Evolutionary conservation across 495 filamentous ascomycete genomes (phyloP).

Genomic region (Aspergillus kassunensis): DNA sequence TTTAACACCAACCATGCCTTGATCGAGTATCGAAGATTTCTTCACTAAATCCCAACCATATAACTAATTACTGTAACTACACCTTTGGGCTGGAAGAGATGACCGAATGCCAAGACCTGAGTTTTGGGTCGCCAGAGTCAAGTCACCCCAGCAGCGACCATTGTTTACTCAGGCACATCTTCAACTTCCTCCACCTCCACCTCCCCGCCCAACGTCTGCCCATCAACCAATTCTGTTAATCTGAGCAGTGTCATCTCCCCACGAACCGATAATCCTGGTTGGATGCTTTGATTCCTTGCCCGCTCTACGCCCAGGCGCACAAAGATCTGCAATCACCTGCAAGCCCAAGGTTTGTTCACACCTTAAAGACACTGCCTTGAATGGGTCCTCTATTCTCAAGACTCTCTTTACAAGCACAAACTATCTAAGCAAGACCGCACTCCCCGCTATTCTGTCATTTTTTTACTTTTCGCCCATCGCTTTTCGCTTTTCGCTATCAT

Average conservation of each 20-base stretch:
- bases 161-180: constrained; percentile 6
- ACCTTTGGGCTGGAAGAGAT: neutral
- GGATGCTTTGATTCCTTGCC: constrained; percentile 3
- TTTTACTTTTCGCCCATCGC: too few relatives aligned
- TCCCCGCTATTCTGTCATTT: too few relatives aligned
- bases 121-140: constrained; percentile 12
- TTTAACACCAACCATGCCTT: too few relatives aligned
- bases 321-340: constrained; percentile 22
- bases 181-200: constrained; percentile 1
- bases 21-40: too few relatives aligned
- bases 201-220: neutral
- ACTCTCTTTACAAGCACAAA: too few relatives aligned
- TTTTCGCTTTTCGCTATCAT: neutral
- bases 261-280: neutral
- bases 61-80: neutral
- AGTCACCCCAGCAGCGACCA: constrained; percentile 15
- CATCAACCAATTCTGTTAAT: neutral
- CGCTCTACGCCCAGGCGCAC: constrained; percentile 14
- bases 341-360: constrained; percentile 17
- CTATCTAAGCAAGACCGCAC: too few relatives aligned
- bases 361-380: neutral
- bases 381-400: too few relatives aligned
- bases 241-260: neutral
- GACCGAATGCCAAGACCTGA: constrained; percentile 7
- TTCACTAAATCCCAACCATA: too few relatives aligned